Evolutionary conservation across 1,139 yeast genomes (phyloP).

Genomic region (Hyphopichia khmerensis): DNA sequence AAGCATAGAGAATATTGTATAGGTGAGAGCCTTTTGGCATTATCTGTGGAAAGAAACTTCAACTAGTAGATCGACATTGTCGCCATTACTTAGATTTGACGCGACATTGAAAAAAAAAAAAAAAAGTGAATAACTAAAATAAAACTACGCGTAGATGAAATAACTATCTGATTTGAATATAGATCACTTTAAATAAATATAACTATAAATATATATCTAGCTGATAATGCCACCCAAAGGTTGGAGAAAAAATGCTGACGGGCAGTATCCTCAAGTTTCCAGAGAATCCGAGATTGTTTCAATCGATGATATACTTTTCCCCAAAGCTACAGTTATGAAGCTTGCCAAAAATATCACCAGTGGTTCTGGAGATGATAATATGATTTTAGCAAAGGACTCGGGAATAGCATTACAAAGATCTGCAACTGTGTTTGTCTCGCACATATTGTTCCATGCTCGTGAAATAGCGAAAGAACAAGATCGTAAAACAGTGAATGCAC

Average conservation of each 20-base stretch:
- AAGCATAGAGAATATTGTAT: too few species aligned
- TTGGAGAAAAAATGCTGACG: conserved; percentile 76
- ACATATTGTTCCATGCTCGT: conserved; percentile 62
- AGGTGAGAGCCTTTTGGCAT: too few species aligned
- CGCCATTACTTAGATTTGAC: background rate
- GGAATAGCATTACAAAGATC: conserved; percentile 65
- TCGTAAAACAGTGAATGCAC: conserved; percentile 63
- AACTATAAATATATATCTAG: too few species aligned
- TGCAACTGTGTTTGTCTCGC: conserved; percentile 72
- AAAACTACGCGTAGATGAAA: background rate
- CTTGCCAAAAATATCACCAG: conserved; percentile 49
- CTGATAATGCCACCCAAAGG: conserved; percentile 78
- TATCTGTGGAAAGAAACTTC: too few species aligned
- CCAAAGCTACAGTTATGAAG: conserved; percentile 58
- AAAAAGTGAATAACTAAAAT: too few species aligned
- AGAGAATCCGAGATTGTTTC: conserved; percentile 58
- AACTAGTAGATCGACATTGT: background rate
- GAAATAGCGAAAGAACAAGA: conserved; percentile 49
- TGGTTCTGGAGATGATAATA: conserved; percentile 31
- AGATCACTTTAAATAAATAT: too few species aligned
- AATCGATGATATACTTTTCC: conserved; percentile 69
- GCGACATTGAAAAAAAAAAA: background rate
- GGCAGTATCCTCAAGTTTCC: conserved; percentile 54
- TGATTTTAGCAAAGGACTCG: conserved; percentile 63
- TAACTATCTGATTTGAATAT: too few species aligned